Evolutionary conservation across 1,284 basidiomycete species (phyloP).

Genomic region (Cryptococcus depauperatus): DNA sequence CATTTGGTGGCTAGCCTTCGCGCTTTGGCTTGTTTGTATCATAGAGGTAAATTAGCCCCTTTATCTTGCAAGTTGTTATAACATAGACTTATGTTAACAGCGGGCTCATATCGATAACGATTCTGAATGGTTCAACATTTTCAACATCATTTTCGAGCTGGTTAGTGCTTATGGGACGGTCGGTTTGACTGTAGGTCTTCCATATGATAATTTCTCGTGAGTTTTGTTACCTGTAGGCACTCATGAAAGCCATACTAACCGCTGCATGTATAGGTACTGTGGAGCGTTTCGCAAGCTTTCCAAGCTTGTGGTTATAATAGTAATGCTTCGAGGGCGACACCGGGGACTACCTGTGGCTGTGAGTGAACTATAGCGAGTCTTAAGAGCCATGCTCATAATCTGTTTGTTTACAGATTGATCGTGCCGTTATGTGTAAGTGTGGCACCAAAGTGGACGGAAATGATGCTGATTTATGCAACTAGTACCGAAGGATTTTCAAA

Average conservation of each 20-base stretch:
- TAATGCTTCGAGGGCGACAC: conserved; percentile 91
- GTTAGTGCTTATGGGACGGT: conserved; percentile 89
- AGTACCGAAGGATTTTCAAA: conserved; percentile 40
- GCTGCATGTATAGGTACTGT: conserved; percentile 54
- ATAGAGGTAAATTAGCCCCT: conserved; percentile 57
- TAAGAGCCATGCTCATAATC: too few relatives aligned
- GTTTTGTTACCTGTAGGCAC: conserved; percentile 24
- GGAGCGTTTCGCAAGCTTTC: conserved; percentile 72
- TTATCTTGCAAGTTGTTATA: conserved; percentile 47
- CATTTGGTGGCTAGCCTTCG: conserved; percentile 81
- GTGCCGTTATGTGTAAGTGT: conserved; percentile 41
- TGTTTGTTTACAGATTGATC: conserved; percentile 32
- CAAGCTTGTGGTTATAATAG: conserved; percentile 72
- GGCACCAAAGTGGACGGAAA: background rate
- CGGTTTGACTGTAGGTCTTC: conserved; percentile 69
- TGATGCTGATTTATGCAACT: background rate
- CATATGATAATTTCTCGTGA: conserved; percentile 48
- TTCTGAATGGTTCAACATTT: conserved; percentile 62
- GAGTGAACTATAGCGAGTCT: too few relatives aligned
- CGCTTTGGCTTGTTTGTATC: conserved; percentile 73
- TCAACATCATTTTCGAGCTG: conserved; percentile 37
- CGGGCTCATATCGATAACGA: conserved; percentile 54
- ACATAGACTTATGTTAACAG: conserved; percentile 50
- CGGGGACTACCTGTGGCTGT: conserved; percentile 81
- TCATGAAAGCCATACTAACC: background rate